Evolutionary conservation across 768 basidiomycete species (phyloP).

Genomic region (Boletus rubropictus): DNA sequence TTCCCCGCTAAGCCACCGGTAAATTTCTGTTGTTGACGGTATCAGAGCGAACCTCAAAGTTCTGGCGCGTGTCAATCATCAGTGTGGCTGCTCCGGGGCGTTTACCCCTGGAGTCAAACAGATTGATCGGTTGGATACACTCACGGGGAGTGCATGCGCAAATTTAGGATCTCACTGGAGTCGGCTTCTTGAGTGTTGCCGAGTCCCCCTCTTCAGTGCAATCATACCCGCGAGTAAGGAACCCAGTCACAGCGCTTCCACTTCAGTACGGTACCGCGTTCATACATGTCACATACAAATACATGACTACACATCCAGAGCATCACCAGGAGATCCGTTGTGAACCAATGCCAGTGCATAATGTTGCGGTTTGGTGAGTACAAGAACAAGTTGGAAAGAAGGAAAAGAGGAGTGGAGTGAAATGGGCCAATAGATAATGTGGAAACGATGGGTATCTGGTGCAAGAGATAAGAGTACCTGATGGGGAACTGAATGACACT

Average conservation of each 20-base stretch:
- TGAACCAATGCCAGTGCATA: constrained; percentile 3
- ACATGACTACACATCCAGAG: neutral
- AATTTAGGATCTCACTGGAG: neutral
- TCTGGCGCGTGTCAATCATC: neutral
- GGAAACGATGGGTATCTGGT: constrained; percentile 16
- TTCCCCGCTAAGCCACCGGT: neutral
- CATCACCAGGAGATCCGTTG: constrained; percentile 6
- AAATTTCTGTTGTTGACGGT: neutral
- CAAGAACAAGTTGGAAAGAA: neutral
- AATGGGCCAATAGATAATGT: neutral
- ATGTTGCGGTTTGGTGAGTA: neutral
- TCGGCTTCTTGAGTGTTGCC: neutral
- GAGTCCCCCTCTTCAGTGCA: neutral
- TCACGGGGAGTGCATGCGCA: neutral
- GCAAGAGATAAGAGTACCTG: constrained; percentile 10
- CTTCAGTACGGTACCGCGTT: neutral
- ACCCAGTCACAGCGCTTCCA: neutral
- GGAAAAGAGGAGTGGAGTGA: neutral
- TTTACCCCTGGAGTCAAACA: neutral
- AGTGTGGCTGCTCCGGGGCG: neutral
- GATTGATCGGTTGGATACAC: no score
- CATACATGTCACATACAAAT: neutral
- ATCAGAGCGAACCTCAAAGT: neutral
- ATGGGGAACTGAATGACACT: neutral
- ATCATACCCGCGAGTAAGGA: neutral